These are phyloP conservation scores for Rhynchospora breviuscula DNA, from an alignment of 176 grass and related monocot species.

Conservation along the genomic window DNA sequence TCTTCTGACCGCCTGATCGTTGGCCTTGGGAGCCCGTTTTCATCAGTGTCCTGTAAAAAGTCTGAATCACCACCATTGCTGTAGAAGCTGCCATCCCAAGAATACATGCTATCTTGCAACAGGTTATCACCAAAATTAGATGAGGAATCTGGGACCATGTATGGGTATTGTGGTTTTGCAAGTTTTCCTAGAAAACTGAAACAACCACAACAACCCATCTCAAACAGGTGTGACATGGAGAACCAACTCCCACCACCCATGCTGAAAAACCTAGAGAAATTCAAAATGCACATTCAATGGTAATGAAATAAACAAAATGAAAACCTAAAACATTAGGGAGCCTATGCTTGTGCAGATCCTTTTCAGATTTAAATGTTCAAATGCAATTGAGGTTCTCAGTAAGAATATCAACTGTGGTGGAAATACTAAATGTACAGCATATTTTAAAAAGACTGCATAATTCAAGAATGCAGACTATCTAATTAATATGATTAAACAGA, in stretches of 20 bases:
- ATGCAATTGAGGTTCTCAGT: too few species aligned
- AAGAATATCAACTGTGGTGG: too few species aligned
- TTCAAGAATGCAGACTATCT: too few species aligned
- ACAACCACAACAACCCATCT: conserved; percentile 70
- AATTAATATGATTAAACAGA: too few species aligned
- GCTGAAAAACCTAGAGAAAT: not conserved
- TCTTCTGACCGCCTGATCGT: conserved; percentile 52
- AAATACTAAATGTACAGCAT: too few species aligned
- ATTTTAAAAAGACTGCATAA: too few species aligned
- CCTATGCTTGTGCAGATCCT: not conserved
- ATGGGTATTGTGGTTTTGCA: conserved; percentile 24
- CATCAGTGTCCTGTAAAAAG: conserved; percentile 32
- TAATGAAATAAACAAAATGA: not conserved
- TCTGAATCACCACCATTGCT: conserved; percentile 35
- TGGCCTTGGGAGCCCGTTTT: not conserved
- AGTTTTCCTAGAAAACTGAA: conserved; percentile 63
- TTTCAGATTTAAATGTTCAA: not conserved
- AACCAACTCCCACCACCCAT: not conserved
- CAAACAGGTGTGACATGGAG: conserved; percentile 36
- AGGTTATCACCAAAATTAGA: conserved; percentile 22
- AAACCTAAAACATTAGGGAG: not conserved
- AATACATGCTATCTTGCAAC: conserved; percentile 26
- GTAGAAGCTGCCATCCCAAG: conserved; percentile 39
- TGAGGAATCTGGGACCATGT: conserved; percentile 23
- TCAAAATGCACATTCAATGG: not conserved